These are phyloP conservation scores for Pseudogymnoascus sp. DNA, from an alignment of 2,329 filamentous ascomycete genomes.

Conservation along the genomic window DNA sequence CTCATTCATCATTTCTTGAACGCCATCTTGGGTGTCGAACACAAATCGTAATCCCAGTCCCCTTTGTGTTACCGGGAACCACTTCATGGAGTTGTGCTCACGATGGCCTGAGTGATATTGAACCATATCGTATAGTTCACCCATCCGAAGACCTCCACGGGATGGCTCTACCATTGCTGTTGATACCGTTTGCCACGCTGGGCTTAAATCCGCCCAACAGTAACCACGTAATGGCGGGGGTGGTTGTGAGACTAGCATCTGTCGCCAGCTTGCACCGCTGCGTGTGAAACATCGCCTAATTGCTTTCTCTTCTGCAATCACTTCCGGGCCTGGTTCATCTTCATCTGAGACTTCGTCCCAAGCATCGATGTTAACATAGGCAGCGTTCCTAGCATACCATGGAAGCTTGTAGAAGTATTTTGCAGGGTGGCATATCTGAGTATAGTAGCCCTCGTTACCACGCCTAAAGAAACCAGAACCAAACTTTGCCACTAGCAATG, in stretches of 20 bases:
- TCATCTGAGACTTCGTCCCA: neutral
- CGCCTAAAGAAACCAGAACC: neutral
- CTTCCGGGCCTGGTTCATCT: neutral
- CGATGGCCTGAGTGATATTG: neutral
- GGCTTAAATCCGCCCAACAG: neutral
- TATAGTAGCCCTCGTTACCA: neutral
- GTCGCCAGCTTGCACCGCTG: conserved; percentile 3
- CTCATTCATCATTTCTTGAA: neutral
- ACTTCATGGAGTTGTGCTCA: neutral
- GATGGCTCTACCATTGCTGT: neutral
- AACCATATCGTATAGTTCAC: neutral
- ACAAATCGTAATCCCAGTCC: neutral
- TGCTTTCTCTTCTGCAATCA: neutral
- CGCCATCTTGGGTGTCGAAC: neutral
- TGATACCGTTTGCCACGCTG: neutral
- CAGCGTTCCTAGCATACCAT: neutral
- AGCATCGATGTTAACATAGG: neutral
- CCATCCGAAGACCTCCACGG: neutral
- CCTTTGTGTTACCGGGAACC: neutral
- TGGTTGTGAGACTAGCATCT: conserved; percentile 10
- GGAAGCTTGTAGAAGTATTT: neutral
- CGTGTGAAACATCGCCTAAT: conserved; percentile 1
- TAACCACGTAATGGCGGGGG: neutral
- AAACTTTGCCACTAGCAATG: conserved; percentile 7
- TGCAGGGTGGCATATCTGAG: neutral